Base-by-base conservation (phyloP, 805 yeast species). In the Ogataea polymorpha region DNA sequence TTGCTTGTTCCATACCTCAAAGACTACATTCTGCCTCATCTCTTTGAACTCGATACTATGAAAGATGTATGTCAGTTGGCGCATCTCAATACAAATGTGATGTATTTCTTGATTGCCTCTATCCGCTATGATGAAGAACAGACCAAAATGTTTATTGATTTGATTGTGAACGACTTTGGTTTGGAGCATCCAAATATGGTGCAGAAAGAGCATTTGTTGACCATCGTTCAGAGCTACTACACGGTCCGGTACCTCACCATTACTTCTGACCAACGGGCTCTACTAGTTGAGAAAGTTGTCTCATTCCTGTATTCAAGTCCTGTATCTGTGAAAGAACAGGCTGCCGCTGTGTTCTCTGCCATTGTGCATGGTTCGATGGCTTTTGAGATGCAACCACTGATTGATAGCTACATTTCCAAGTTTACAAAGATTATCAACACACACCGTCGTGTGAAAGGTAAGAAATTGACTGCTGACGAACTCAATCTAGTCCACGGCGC, bases 41-140 rank as follows among this genome's bases (percentile, higher is more conserved):
- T 88, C 42, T 67, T 86, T 54, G 67, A 73, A 13, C 63, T 88
- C 34, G 76, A 80, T 37, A 74, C 71, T 32, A 74, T 85, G 68
- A 80, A 86, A 45, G 97, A 91, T 46, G 86, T 86, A 11, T 85
- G 95, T 50, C 86, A 84, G 49, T 61, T 85, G 42, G 82, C 82
- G 0, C 73, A 72, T 23, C 61, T 85, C 9, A 70, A 71, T 28
- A 85, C 91, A 0, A 68, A 75, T 2, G 53, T 62, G 6, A 50
- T 76, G 16, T 71, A 76, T 47, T 59, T 66, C 13, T 56, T 64
- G 21, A 56, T 83, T 4, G 77, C 82, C 0, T 65, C 70, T 18
- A 54, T 77, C 23, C 68, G 79, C 5, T 74, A 67, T 45, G 63
- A 74, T 28, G 56, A 63, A 12, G 65, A 61, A 44, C 49, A 77